Percentiles rank a stretch among this genome's conserved stretches.
phyloP scores from a whole-genome alignment of 2,329 filamentous ascomycete species.

The Arthrobotrys megalospora region DNA sequence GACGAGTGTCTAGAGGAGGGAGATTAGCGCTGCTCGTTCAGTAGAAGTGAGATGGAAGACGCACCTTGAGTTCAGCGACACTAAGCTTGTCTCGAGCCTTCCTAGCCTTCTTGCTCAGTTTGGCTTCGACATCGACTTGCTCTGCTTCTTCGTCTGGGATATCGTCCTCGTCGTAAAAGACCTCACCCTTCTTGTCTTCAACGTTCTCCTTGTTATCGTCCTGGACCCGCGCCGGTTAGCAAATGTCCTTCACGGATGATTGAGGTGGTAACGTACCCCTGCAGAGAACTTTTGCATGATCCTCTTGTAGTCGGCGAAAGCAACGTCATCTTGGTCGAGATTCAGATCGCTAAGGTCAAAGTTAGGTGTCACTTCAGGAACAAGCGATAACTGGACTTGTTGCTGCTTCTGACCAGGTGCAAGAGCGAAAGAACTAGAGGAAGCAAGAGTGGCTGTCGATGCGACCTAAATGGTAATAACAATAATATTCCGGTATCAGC shows the following conservation, averaged over 20 bases:
- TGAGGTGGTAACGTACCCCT: slow-evolving; percentile 65
- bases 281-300: slow-evolving; percentile 86
- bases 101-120: slow-evolving; percentile 92
- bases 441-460: slow-evolving; percentile 62
- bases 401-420: slow-evolving; percentile 59
- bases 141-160: slow-evolving; percentile 83
- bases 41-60: slow-evolving; percentile 17
- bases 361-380: slow-evolving; percentile 69
- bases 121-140: slow-evolving; percentile 75
- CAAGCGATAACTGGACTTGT: slow-evolving; percentile 64
- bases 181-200: slow-evolving; percentile 85
- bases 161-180: slow-evolving; percentile 82
- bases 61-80: slow-evolving; percentile 87
- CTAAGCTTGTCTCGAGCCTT: slow-evolving; percentile 93
- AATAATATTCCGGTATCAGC: slow-evolving; percentile 56
- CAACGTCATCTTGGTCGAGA: slow-evolving; percentile 78
- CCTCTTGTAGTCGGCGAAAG: slow-evolving; percentile 86
- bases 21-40: slow-evolving; percentile 13
- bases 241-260: slow-evolving; percentile 10
- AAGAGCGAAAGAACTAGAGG: slow-evolving; percentile 34
- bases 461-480: slow-evolving; percentile 43
- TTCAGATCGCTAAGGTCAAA: slow-evolving; percentile 70
- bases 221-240: slow-evolving; percentile 63
- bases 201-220: slow-evolving; percentile 75
- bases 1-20: slow-evolving; percentile 75